Conservation (phyloP, 345 rosid species). For the Microthlaspi erraticum region DNA sequence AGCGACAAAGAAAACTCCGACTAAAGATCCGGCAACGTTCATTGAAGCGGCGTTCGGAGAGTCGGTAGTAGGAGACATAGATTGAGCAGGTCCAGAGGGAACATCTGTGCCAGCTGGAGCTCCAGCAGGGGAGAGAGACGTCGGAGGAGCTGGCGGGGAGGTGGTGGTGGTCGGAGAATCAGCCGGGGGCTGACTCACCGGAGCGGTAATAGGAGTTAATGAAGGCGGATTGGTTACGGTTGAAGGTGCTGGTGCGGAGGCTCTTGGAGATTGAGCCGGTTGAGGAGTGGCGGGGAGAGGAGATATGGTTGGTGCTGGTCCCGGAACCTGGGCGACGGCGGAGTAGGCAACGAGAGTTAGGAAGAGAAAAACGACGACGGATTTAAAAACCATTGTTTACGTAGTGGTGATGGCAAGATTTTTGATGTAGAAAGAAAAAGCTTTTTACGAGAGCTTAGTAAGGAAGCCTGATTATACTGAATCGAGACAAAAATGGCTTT, state of each 20-base stretch:
- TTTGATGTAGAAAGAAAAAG: neutral
- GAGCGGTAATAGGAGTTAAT: conserved; percentile 2
- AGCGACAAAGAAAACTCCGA: conserved; percentile 38
- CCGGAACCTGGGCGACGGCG: conserved; percentile 71
- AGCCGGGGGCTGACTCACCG: conserved; percentile 41
- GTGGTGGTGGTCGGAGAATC: conserved; percentile 35
- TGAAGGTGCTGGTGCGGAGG: conserved; percentile 13
- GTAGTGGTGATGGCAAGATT: neutral
- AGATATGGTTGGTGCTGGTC: conserved; percentile 51
- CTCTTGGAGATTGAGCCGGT: conserved; percentile 16
- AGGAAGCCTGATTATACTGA: neutral
- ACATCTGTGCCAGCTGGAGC: conserved; percentile 4
- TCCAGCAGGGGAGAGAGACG: neutral
- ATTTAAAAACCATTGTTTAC: conserved; percentile 53
- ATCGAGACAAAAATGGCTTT: conserved; percentile 9
- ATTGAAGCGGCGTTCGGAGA: conserved; percentile 42
- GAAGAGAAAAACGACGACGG: conserved; percentile 41
- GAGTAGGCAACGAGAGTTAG: conserved; percentile 53
- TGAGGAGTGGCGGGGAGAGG: conserved; percentile 30
- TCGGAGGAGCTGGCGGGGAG: conserved; percentile 38
- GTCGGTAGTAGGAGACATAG: conserved; percentile 11
- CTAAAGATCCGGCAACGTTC: conserved; percentile 48
- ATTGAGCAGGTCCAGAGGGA: conserved; percentile 28
- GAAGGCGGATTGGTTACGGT: conserved; percentile 37
- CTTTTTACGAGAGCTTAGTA: neutral